phyloP scores from a whole-genome alignment of 768 basidiomycete species.

The Tylopilus vinaceipallidus region DNA sequence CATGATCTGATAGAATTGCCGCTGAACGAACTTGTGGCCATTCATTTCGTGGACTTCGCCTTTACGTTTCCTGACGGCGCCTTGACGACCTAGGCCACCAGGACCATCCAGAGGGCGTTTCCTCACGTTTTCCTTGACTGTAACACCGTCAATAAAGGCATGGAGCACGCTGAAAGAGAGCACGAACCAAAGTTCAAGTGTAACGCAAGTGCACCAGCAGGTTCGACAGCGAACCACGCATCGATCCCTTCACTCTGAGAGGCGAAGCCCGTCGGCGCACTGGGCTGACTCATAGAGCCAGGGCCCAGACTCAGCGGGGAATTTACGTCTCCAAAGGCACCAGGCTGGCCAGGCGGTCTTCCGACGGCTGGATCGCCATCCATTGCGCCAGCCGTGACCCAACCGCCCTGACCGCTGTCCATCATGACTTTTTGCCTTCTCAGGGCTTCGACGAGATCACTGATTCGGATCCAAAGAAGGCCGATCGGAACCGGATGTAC shows the following conservation, averaged over 20 bases:
- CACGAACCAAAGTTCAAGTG: slow-evolving; percentile 88
- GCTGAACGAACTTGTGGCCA: slow-evolving; percentile 95
- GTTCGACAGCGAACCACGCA: slow-evolving; percentile 97
- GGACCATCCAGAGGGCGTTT: slow-evolving; percentile 92
- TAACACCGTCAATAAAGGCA: slow-evolving; percentile 4
- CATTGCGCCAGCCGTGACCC: slow-evolving; percentile 96
- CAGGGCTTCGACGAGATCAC: slow-evolving; percentile 90
- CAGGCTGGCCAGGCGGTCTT: slow-evolving; percentile 50
- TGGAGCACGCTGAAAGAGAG: neutral
- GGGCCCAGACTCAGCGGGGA: slow-evolving; percentile 39
- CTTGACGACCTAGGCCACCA: slow-evolving; percentile 94
- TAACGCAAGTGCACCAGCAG: slow-evolving; percentile 88
- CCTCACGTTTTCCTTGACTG: slow-evolving; percentile 97
- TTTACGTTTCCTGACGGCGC: slow-evolving; percentile 96
- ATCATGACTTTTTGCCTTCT: slow-evolving; percentile 87
- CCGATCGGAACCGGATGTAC: slow-evolving; percentile 86
- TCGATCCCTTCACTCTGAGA: slow-evolving; percentile 75
- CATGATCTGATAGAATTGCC: slow-evolving; percentile 98
- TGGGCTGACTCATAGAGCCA: slow-evolving; percentile 27
- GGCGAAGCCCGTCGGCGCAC: slow-evolving; percentile 24
- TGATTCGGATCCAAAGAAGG: slow-evolving; percentile 91
- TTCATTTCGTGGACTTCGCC: slow-evolving; percentile 99
- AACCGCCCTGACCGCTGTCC: slow-evolving; percentile 85
- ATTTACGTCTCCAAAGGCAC: slow-evolving; percentile 45
- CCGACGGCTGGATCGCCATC: slow-evolving; percentile 52